Percentiles rank a stretch among this genome's conserved stretches.
phyloP scores from a whole-genome alignment of 768 basidiomycete genomes.

The Fomitopsis serialis region DNA sequence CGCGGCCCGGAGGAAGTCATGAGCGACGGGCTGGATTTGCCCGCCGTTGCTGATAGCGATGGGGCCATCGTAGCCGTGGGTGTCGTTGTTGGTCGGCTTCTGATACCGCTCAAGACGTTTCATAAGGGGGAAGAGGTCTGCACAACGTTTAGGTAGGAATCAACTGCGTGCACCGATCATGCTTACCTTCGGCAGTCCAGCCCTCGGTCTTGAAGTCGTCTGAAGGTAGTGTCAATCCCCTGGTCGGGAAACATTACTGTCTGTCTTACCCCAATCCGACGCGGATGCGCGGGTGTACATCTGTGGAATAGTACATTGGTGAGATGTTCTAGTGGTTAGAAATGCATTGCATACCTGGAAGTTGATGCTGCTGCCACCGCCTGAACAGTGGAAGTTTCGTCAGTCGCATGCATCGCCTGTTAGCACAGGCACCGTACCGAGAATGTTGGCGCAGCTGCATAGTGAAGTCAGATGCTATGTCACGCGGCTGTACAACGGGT shows the following conservation, averaged over 20 bases:
- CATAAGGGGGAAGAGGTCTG: constrained; percentile 68
- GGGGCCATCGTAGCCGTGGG: constrained; percentile 69
- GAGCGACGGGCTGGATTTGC: constrained; percentile 54
- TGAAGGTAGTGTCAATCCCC: constrained; percentile 17
- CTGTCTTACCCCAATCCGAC: constrained; percentile 57
- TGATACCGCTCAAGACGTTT: constrained; percentile 75
- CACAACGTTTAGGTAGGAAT: neutral
- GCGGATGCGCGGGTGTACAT: constrained; percentile 72
- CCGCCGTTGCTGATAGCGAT: constrained; percentile 71
- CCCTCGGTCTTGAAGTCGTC: constrained; percentile 72
- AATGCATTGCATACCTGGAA: constrained; percentile 44
- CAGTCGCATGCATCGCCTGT: neutral
- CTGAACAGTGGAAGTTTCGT: constrained; percentile 4
- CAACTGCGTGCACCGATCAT: neutral
- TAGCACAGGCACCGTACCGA: constrained; percentile 12
- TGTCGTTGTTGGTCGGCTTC: constrained; percentile 62
- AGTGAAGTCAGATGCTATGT: neutral
- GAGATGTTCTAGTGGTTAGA: neutral
- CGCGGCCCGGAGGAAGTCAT: constrained; percentile 63
- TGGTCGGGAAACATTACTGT: neutral
- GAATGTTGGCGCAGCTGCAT: constrained; percentile 51
- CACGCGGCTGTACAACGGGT: neutral
- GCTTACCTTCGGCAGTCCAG: constrained; percentile 57
- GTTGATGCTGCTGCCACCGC: constrained; percentile 49
- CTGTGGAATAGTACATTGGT: constrained; percentile 19